Percentiles rank a stretch among this genome's conserved stretches.
Evolutionary conservation across 2,329 filamentous ascomycete genomes (phyloP).

Genomic region (Botrytis aclada): DNA sequence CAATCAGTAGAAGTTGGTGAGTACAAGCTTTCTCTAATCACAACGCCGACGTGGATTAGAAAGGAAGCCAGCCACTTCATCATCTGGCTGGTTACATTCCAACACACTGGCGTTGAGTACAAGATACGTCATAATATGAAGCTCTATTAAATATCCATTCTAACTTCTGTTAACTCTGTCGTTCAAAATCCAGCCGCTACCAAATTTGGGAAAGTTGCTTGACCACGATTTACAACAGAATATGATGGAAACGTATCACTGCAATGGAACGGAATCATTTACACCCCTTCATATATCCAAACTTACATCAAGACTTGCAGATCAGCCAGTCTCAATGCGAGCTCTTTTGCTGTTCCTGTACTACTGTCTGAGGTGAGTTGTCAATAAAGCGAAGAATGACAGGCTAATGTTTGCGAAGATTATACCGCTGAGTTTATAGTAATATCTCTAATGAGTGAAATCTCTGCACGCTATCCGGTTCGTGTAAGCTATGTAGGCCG

Average conservation of each 20-base stretch:
- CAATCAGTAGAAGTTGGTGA: neutral
- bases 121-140: neutral
- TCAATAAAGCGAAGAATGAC: neutral
- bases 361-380: neutral
- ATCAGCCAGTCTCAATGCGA: neutral
- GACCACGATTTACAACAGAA: neutral
- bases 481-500: neutral
- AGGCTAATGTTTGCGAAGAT: neutral
- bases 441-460: neutral
- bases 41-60: neutral
- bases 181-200: neutral
- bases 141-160: neutral
- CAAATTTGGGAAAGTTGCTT: neutral
- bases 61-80: neutral
- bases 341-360: neutral
- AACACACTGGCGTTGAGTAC: neutral
- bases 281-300: neutral
- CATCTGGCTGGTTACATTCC: neutral
- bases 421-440: neutral
- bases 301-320: neutral
- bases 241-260: neutral
- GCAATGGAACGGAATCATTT: neutral
- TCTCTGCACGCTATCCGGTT: neutral
- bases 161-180: neutral
- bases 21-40: neutral